These are phyloP conservation scores for Blastocladiella britannica DNA, from an alignment of 192 early-diverging fungal species.

Conservation along the genomic window DNA sequence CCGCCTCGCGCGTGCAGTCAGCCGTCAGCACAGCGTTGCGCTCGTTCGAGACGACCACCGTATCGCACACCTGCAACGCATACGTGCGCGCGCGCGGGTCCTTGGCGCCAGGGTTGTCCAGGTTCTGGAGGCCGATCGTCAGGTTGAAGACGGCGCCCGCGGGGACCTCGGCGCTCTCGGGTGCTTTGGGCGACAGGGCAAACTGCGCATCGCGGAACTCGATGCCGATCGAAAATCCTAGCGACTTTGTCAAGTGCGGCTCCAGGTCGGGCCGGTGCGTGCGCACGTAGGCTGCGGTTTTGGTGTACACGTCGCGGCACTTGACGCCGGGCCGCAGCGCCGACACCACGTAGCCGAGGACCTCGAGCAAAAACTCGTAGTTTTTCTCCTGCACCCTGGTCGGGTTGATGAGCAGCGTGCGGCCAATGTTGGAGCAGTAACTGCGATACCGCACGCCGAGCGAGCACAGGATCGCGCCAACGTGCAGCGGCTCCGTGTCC, in stretches of 20 bases:
- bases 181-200: conserved; percentile 50
- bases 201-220: conserved; percentile 78
- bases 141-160: conserved; percentile 71
- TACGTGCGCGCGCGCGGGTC: conserved; percentile 42
- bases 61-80: conserved; percentile 65
- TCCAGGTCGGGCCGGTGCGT: conserved; percentile 67
- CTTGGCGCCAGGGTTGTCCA: conserved; percentile 47
- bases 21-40: conserved; percentile 31
- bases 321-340: conserved; percentile 48
- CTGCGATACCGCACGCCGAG: conserved; percentile 83
- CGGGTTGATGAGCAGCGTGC: conserved; percentile 86
- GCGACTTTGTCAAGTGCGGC: conserved; percentile 63
- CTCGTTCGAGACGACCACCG: conserved; percentile 48
- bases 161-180: conserved; percentile 40
- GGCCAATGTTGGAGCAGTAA: conserved; percentile 83
- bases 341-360: conserved; percentile 55
- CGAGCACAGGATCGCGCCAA: conserved; percentile 78
- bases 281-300: conserved; percentile 44
- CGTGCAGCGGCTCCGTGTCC: conserved; percentile 49
- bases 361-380: conserved; percentile 71
- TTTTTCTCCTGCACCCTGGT: conserved; percentile 76
- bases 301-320: conserved; percentile 56
- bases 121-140: conserved; percentile 62
- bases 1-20: conserved; percentile 9
- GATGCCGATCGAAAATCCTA: conserved; percentile 81